Base-by-base conservation (phyloP, 768 basidiomycete species). In the Nevesoporus exiguus region DNA sequence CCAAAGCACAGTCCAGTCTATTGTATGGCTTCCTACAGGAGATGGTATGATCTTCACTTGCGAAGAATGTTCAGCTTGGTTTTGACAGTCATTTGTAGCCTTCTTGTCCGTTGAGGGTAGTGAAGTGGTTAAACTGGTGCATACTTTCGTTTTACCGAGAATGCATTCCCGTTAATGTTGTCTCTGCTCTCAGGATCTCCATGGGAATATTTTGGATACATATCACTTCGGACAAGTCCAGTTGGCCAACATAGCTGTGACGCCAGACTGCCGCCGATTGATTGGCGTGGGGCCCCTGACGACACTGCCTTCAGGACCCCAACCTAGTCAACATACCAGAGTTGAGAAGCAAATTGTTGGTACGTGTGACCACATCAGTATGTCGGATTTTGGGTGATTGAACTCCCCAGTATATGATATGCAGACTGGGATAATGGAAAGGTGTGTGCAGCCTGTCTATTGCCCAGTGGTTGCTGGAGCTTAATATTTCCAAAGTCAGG, bases 261-360 rank as follows among this genome's bases (percentile, higher is more conserved):
- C 79, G 3, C 72, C 74, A 10, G 79, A 81, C 58, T 68, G 69
- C 33, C 62, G 69, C 42, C 71, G 80, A 37, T 69, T 81, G 66
- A 65, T 81, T 19, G 76, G 76, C 19, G 80, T 82, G 10, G 81
- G 76, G 1, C 79, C 77, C 6, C 64, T 80, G 14, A 70, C 75
- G 52, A 65, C 71, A n/a, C 73, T 76, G 13, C 59, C 67, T 5
- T 66, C 72, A 33, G 78, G 77, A 14, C 66, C 77, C 15, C 75
- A 78, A 30, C 80, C 80, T 5, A 78, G 73, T 42, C 68, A 68
- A 54, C 78, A 74, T 54, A 78, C 79, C 21, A 68, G 77, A 48
- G 74, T 76, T 1, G 80, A 81, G 62, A 81, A 82, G 55, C 78
- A 79, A 25, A 78, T 81, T 45, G 73, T 81, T 44, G 77, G 80